Conservation (phyloP, 1,139 yeast genomes). For the Kodamaea sp. region DNA sequence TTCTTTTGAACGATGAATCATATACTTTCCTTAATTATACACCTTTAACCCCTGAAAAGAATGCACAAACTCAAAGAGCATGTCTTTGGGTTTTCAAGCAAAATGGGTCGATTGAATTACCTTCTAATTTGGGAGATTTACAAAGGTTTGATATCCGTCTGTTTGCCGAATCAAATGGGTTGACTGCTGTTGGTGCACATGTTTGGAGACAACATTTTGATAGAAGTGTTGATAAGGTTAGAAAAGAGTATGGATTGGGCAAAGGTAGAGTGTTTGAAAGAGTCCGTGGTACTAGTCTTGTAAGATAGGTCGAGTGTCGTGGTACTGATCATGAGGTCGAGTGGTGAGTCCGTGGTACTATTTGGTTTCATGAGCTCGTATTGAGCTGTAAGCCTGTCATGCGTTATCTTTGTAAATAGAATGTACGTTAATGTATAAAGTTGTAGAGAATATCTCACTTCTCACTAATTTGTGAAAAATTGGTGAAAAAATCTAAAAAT, state of each 20-base stretch:
- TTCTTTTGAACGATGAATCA: slow-evolving; percentile 36
- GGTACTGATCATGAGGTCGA: not conserved
- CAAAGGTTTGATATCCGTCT: slow-evolving; percentile 69
- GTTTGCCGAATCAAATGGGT: slow-evolving; percentile 52
- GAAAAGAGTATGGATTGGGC: slow-evolving; percentile 69
- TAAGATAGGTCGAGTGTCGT: not conserved
- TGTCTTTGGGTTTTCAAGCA: slow-evolving; percentile 92
- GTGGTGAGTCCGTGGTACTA: not conserved
- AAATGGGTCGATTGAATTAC: slow-evolving; percentile 17
- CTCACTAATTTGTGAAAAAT: no score
- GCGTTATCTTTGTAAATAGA: no score
- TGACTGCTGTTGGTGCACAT: slow-evolving; percentile 85
- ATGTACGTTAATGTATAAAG: no score
- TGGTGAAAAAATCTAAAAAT: no score
- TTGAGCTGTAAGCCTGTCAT: no score
- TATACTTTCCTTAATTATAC: slow-evolving; percentile 55
- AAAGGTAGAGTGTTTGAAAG: slow-evolving; percentile 72
- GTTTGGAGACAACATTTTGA: slow-evolving; percentile 89
- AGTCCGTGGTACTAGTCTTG: slow-evolving; percentile 24
- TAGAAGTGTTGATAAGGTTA: slow-evolving; percentile 61
- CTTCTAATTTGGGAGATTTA: slow-evolving; percentile 7
- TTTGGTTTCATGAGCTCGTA: slow-evolving; percentile 1
- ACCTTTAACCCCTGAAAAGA: slow-evolving; percentile 90
- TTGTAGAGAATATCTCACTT: no score
- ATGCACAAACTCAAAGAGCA: slow-evolving; percentile 76